Conservation (phyloP, 148 eudicot genomes). For the Rhododendron molle region DNA sequence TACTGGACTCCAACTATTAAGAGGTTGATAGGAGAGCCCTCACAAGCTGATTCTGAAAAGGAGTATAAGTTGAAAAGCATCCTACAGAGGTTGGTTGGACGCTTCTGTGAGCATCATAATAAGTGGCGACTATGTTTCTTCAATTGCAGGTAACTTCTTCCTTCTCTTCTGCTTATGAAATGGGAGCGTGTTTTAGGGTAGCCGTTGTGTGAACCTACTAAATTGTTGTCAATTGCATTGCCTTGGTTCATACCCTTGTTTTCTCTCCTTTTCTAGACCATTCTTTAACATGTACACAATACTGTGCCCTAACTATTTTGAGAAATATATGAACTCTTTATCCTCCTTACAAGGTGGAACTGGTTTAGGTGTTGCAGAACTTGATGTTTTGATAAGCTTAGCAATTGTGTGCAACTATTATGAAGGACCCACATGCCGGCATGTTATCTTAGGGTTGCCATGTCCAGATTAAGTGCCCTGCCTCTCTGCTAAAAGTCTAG, state of each 20-base stretch:
- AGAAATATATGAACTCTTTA: neutral
- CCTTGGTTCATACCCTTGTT: neutral
- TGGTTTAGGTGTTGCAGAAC: slow-evolving; percentile 46
- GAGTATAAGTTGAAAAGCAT: slow-evolving; percentile 79
- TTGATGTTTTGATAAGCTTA: slow-evolving; percentile 87
- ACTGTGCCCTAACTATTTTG: neutral
- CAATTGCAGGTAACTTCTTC: no score
- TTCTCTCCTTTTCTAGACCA: neutral
- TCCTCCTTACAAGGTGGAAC: slow-evolving; percentile 7
- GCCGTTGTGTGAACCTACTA: no score
- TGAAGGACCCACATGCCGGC: slow-evolving; percentile 87
- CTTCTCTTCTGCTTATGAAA: no score
- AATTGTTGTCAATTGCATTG: neutral
- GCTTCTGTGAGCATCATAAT: slow-evolving; percentile 80
- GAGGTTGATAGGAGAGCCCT: slow-evolving; percentile 56
- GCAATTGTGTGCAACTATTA: slow-evolving; percentile 80
- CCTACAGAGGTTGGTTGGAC: slow-evolving; percentile 67
- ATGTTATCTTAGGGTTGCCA: slow-evolving; percentile 41
- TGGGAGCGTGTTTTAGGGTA: no score
- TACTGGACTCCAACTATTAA: slow-evolving; percentile 87
- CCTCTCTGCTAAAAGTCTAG: slow-evolving; percentile 72
- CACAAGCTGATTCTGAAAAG: slow-evolving; percentile 68
- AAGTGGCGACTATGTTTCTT: no score
- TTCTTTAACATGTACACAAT: neutral
- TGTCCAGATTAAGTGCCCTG: slow-evolving; percentile 39